These are phyloP conservation scores for Whalleya microplaca DNA, from an alignment of 2,329 filamentous ascomycete species.

Conservation along the genomic window DNA sequence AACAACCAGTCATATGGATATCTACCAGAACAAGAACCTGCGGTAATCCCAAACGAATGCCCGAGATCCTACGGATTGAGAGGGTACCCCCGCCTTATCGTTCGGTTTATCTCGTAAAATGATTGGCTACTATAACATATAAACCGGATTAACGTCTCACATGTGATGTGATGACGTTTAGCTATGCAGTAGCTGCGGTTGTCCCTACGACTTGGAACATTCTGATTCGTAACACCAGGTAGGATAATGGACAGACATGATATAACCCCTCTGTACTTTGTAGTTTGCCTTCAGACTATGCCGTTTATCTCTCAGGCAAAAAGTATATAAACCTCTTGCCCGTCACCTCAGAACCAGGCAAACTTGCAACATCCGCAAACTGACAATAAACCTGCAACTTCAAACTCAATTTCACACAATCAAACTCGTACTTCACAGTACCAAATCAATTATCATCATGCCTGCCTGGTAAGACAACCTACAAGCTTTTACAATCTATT, in stretches of 20 bases:
- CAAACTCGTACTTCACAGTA: neutral
- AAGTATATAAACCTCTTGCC: neutral
- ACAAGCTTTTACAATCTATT: no score
- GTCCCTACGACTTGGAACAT: neutral
- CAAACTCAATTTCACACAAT: neutral
- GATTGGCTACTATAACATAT: neutral
- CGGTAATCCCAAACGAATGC: neutral
- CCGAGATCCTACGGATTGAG: neutral
- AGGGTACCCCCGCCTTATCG: neutral
- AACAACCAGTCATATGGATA: neutral
- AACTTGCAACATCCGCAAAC: neutral
- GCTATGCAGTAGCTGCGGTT: neutral
- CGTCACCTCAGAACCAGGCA: neutral
- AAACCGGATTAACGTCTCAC: neutral
- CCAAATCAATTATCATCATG: neutral
- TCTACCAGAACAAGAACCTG: neutral
- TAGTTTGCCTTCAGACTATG: neutral
- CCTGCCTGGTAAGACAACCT: slow-evolving; percentile 3
- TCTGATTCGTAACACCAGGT: neutral
- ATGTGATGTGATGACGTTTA: neutral
- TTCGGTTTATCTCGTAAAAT: neutral
- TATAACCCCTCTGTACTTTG: neutral
- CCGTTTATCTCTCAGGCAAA: neutral
- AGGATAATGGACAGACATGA: neutral
- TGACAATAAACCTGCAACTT: neutral